Evolutionary conservation across 2,329 filamentous ascomycete species (phyloP).

Genomic region (Epichloe glyceriae): DNA sequence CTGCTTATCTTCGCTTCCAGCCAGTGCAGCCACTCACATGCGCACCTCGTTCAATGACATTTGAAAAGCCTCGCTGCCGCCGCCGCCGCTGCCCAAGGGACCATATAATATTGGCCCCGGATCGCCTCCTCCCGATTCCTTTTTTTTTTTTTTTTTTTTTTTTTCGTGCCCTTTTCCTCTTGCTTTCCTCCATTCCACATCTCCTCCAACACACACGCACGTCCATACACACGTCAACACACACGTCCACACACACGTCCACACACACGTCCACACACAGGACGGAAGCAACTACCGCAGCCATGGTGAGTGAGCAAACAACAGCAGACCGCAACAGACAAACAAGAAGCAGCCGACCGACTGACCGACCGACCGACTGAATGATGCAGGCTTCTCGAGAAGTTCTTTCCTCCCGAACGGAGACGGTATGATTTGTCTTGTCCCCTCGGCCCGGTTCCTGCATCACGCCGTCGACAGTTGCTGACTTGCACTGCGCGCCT

Average conservation of each 20-base stretch:
- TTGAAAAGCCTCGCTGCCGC: neutral
- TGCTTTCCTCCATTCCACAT: neutral
- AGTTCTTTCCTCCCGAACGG: conserved; percentile 18
- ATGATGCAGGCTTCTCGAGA: conserved; percentile 14
- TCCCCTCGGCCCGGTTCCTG: neutral
- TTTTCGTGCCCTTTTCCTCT: neutral
- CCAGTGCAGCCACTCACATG: neutral
- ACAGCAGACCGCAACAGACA: neutral
- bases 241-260: neutral
- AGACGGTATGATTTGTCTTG: conserved; percentile 18
- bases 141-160: neutral
- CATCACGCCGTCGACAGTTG: conserved; percentile 4
- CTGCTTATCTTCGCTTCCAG: neutral
- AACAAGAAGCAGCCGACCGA: neutral
- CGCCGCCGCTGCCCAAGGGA: neutral
- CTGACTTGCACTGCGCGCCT: conserved; percentile 11
- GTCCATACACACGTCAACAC: neutral
- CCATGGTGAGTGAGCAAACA: conserved; percentile 10
- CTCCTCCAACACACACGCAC: too few relatives aligned
- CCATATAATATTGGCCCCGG: neutral
- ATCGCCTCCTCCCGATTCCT: neutral
- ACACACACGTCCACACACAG: neutral
- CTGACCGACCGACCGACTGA: neutral
- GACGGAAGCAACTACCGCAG: conserved; percentile 4
- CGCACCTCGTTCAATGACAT: neutral